Percentiles rank a stretch among this genome's conserved stretches.
Evolutionary conservation across 305 asterid genomes (phyloP).

Genomic region (Fraxinus sp.): DNA sequence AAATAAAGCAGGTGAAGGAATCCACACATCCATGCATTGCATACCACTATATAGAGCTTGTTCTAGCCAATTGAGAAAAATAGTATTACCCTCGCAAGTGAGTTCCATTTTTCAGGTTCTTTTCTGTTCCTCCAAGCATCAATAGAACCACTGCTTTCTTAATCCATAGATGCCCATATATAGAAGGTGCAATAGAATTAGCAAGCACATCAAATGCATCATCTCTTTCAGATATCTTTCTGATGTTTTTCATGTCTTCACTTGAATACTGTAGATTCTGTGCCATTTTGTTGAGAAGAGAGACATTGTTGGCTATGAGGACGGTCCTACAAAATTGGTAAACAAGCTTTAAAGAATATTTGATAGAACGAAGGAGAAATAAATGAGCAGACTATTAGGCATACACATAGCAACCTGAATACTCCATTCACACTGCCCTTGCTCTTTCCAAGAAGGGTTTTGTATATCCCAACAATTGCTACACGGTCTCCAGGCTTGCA

Average conservation of each 20-base stretch:
- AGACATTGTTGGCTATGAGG: slow-evolving; percentile 86
- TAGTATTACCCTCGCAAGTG: slow-evolving; percentile 77
- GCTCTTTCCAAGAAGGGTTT: slow-evolving; percentile 89
- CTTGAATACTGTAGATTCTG: slow-evolving; percentile 65
- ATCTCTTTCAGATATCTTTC: slow-evolving; percentile 66
- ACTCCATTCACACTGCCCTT: slow-evolving; percentile 94
- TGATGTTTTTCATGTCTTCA: slow-evolving; percentile 75
- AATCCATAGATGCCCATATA: slow-evolving; percentile 92
- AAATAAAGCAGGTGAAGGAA: neutral
- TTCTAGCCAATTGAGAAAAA: neutral
- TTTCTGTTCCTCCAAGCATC: slow-evolving; percentile 98
- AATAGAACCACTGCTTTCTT: slow-evolving; percentile 84
- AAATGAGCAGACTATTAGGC: neutral
- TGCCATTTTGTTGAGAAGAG: slow-evolving; percentile 86
- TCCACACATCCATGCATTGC: slow-evolving; percentile 19
- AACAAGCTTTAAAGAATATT: slow-evolving; percentile 7
- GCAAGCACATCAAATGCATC: slow-evolving; percentile 83
- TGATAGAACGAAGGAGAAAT: slow-evolving; percentile 3
- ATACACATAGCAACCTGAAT: slow-evolving; percentile 59
- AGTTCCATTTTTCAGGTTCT: slow-evolving; percentile 93
- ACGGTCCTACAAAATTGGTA: slow-evolving; percentile 66
- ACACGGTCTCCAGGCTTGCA: slow-evolving; percentile 99
- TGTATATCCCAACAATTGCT: slow-evolving; percentile 90
- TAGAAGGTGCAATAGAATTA: slow-evolving; percentile 93
- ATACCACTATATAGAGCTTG: neutral